Evolutionary conservation across 139 green algal species (phyloP), one percentile per base, ranked within the genome.

Genomic region (Parachlorella kessleri): DNA sequence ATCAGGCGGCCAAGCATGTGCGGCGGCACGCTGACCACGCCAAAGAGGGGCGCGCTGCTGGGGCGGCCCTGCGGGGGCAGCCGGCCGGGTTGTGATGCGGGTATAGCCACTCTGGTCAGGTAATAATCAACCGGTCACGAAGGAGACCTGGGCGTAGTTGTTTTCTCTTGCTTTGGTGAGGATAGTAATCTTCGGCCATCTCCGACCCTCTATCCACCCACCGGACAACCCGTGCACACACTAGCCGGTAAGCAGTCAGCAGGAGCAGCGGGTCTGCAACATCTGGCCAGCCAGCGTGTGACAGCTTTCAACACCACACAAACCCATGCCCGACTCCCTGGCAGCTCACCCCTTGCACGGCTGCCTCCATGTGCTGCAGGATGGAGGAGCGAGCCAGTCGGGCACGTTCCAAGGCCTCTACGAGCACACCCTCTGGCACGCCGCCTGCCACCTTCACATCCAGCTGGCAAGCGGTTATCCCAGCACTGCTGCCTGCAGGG

Each of bases 381-480:
- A 93, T 65, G 26, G 77, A 41, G 6, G 55, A 32, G 23, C 84
- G 75, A 30, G 77, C 88, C 0, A 48, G 41, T 0, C 54, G 72
- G 2, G 88, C 90, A 3, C 66, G 72, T 3, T 33, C 64, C 55
- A 94, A 53, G 7, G 55, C 87, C 33, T 83, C 66, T 28, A 69
- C 68, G 18, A 93, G 21, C 5, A 89, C 55, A 3, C 54, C 39
- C 41, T 93, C 32, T 10, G 85, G 88, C 24, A 96, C 70, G 28
- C 92, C 92, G 28, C 78, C 82, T 2, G 79, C 80, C 28, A 91
- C 66, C 83, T 96, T 94, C 10, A 89, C 88, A 42, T 92, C 88
- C 24, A 95, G 82, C 79, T 95, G 89, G 33, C 86, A 35, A 0
- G 87, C 87, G 2, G 91, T 95, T 55, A 95, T 86, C 75, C 91